Percentiles rank a stretch among this genome's conserved stretches.
phyloP scores from a whole-genome alignment of 202 grass and related monocot genomes.

The Brachypodium distachyon region DNA sequence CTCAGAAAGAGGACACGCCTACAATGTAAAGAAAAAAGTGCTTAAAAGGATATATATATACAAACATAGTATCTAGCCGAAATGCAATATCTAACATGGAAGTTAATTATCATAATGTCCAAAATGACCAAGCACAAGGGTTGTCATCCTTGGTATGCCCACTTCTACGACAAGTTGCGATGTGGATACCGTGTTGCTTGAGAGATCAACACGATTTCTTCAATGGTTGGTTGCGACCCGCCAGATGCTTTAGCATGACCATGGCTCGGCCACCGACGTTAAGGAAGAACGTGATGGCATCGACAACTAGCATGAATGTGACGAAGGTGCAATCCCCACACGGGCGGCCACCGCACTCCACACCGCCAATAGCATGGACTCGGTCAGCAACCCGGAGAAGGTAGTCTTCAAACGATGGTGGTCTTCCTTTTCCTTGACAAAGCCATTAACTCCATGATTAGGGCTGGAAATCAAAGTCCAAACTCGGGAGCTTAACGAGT shows the following conservation, averaged over 20 bases:
- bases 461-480: too few relatives aligned
- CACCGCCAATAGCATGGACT: neutral
- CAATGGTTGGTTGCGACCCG: neutral
- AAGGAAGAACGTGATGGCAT: neutral
- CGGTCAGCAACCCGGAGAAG: neutral
- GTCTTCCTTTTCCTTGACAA: neutral
- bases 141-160: neutral
- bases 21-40: neutral
- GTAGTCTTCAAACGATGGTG: neutral
- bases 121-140: too few relatives aligned
- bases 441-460: neutral
- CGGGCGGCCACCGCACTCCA: neutral
- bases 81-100: too few relatives aligned
- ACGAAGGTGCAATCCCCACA: neutral
- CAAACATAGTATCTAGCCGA: too few relatives aligned
- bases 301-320: neutral
- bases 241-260: neutral
- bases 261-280: too few relatives aligned
- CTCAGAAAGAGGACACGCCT: too few relatives aligned
- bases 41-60: neutral
- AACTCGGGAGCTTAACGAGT: too few relatives aligned
- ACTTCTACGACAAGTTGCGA: neutral
- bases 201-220: neutral
- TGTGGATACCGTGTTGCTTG: neutral
- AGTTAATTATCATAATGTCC: too few relatives aligned